Conservation (phyloP, 305 asterid genomes). For the Fraxinus nigra region DNA sequence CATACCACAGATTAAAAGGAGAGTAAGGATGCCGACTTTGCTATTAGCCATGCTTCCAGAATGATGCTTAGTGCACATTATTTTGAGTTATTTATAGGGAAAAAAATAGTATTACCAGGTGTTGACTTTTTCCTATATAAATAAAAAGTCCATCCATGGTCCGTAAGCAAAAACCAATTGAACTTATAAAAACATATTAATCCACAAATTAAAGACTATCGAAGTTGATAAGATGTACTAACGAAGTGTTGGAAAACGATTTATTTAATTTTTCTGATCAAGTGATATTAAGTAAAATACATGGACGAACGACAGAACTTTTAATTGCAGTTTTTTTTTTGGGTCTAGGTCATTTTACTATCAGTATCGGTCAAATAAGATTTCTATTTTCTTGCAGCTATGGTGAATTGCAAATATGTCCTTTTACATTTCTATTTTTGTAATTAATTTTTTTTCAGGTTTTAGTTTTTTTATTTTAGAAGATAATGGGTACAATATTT, state of each 20-base stretch:
- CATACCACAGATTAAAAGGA: background rate
- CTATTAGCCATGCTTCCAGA: background rate
- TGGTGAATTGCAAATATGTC: background rate
- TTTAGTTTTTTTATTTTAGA: no score
- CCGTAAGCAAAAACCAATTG: background rate
- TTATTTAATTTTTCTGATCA: no score
- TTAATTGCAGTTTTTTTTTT: no score
- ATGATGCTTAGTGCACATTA: background rate
- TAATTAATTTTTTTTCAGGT: background rate
- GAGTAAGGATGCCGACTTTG: background rate
- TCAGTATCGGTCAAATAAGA: background rate
- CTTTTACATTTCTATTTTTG: background rate
- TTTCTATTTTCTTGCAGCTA: background rate
- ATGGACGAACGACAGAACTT: no score
- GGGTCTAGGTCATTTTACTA: no score
- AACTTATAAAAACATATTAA: background rate
- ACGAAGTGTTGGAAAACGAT: no score
- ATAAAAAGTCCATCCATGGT: background rate
- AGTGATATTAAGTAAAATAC: no score
- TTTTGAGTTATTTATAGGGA: background rate
- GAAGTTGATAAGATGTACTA: no score
- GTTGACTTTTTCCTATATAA: background rate
- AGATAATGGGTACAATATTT: no score
- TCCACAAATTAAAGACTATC: background rate
- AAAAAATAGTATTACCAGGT: background rate